A percentile compares a stretch with the other conserved stretches of the same genome.
Conservation (phyloP, 2,329 filamentous ascomycete species). For the Escovopsis sp. region DNA sequence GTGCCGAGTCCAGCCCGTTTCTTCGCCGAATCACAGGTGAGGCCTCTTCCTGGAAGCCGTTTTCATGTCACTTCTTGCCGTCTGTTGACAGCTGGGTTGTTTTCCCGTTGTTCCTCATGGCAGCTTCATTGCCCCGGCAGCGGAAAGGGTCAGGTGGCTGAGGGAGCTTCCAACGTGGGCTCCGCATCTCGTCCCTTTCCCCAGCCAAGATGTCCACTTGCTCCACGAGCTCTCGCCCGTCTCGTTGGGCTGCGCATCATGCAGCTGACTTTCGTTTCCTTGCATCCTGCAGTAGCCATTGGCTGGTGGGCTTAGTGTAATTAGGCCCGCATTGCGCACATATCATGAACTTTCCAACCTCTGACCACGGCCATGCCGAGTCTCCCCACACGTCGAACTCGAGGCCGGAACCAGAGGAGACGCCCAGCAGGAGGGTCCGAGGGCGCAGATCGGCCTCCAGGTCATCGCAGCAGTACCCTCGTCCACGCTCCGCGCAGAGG, state of each 20-base stretch:
- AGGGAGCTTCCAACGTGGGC: conserved; percentile 4
- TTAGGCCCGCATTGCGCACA: conserved; percentile 9
- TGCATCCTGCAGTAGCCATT: conserved; percentile 19
- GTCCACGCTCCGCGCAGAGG: background rate
- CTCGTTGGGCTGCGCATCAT: conserved; percentile 14
- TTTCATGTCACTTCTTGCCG: too few relatives aligned
- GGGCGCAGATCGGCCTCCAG: conserved; percentile 7
- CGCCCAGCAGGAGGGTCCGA: background rate
- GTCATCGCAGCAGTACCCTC: conserved; percentile 1
- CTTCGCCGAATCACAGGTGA: too few relatives aligned
- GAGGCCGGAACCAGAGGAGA: background rate
- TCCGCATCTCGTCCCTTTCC: background rate
- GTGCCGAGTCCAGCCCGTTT: too few relatives aligned
- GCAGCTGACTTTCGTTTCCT: conserved; percentile 15
- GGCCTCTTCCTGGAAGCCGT: too few relatives aligned
- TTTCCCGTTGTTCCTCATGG: too few relatives aligned
- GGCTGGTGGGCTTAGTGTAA: conserved; percentile 20
- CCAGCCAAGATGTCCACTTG: conserved; percentile 15
- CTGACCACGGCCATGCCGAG: conserved; percentile 23
- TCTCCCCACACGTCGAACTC: conserved; percentile 19
- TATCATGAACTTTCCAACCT: conserved; percentile 24
- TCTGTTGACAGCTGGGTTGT: too few relatives aligned
- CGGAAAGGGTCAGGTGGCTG: conserved; percentile 7
- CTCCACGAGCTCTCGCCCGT: conserved; percentile 13
- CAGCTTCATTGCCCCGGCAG: conserved; percentile 2